Evolutionary conservation across 2,329 filamentous ascomycete species (phyloP).

Genomic region (Lasiodiplodia sp.): DNA sequence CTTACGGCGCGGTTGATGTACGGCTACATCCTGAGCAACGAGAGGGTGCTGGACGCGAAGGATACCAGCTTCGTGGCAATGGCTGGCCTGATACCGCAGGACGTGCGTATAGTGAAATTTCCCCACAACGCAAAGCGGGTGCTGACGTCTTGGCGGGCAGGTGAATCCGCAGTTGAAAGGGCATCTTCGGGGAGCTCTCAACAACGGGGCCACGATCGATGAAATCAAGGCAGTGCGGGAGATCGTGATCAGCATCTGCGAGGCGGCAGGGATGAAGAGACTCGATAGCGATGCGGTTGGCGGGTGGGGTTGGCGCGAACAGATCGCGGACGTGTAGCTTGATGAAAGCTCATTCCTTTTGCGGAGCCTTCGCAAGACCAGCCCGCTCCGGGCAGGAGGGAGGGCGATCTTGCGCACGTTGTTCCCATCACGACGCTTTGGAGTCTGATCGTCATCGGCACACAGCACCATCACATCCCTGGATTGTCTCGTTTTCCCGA

Average conservation of each 20-base stretch:
- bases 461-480: constrained; percentile 1
- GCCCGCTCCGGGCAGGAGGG: not conserved
- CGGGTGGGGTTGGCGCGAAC: constrained; percentile 58
- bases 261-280: constrained; percentile 56
- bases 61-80: constrained; percentile 63
- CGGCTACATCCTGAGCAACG: constrained; percentile 59
- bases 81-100: constrained; percentile 60
- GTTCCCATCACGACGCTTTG: constrained; percentile 4
- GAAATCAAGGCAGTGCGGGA: constrained; percentile 59
- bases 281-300: constrained; percentile 44
- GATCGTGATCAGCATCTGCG: constrained; percentile 56
- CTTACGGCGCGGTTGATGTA: constrained; percentile 58
- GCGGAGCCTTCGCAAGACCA: constrained; percentile 20
- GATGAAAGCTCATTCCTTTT: constrained; percentile 17
- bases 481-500: constrained; percentile 7
- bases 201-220: constrained; percentile 57
- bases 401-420: constrained; percentile 14
- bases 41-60: constrained; percentile 51
- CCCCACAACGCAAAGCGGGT: not conserved
- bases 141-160: constrained; percentile 37
- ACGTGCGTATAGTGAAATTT: constrained; percentile 48
- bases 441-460: constrained; percentile 9
- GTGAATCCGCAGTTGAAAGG: constrained; percentile 63
- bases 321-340: constrained; percentile 51
- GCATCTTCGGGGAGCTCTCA: constrained; percentile 59